Evolutionary conservation across 2,329 filamentous ascomycete genomes (phyloP).

Genomic region (Sclerotinia minor): DNA sequence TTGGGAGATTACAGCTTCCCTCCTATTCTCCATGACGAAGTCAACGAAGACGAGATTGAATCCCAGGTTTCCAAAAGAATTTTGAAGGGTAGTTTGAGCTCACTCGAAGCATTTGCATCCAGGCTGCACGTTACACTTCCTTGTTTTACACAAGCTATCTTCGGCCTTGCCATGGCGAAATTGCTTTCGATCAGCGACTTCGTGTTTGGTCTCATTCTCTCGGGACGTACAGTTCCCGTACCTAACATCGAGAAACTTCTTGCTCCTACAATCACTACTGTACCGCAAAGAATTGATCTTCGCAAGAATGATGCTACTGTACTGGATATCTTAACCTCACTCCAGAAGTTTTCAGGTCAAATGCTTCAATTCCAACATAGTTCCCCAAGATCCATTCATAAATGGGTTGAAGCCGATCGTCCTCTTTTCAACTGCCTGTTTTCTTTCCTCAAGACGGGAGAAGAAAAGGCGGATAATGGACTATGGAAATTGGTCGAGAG

Average conservation of each 20-base stretch:
- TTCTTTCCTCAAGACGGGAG: constrained; percentile 16
- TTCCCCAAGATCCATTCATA: constrained; percentile 8
- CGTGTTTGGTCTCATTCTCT: constrained; percentile 47
- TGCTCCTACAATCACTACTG: constrained; percentile 47
- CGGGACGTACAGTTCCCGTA: constrained; percentile 45
- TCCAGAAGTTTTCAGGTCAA: constrained; percentile 15
- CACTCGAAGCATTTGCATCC: constrained; percentile 42
- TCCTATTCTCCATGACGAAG: neutral
- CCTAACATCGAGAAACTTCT: constrained; percentile 45
- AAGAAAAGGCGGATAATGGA: constrained; percentile 1
- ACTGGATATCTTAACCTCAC: neutral
- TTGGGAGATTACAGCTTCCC: constrained; percentile 1
- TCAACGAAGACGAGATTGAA: neutral
- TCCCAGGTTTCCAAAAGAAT: neutral
- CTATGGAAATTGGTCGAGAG: constrained; percentile 10
- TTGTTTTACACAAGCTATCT: constrained; percentile 40
- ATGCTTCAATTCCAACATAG: constrained; percentile 11
- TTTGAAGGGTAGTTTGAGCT: neutral
- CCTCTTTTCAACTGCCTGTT: constrained; percentile 16
- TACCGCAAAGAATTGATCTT: constrained; percentile 44
- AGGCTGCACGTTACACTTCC: constrained; percentile 28
- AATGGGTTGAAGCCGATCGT: constrained; percentile 14
- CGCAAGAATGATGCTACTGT: neutral
- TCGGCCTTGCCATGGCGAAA: constrained; percentile 45
- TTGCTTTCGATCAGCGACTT: constrained; percentile 45